A percentile compares a stretch with the other conserved stretches of the same genome.
Evolutionary conservation across 768 basidiomycete species (phyloP).

Genomic region (Lentinula boryana): DNA sequence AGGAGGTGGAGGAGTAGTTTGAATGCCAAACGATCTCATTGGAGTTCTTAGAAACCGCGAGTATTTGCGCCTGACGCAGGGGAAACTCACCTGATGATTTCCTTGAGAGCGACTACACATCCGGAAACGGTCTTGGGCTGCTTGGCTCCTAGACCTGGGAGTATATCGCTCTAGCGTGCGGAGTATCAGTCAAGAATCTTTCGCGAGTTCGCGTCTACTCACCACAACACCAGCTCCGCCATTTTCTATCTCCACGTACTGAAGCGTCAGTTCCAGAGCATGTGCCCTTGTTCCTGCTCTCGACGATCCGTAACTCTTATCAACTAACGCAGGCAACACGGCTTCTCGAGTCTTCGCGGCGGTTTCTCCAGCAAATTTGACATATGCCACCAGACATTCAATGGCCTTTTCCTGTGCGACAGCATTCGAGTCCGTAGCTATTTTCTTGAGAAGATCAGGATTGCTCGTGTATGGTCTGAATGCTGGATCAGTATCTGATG

Average conservation of each 20-base stretch:
- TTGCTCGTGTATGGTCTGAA: slow-evolving; percentile 86
- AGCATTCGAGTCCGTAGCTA: slow-evolving; percentile 87
- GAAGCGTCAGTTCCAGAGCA: slow-evolving; percentile 76
- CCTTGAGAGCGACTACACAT: slow-evolving; percentile 70
- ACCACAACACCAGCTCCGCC: slow-evolving; percentile 83
- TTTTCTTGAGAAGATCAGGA: slow-evolving; percentile 75
- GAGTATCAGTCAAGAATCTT: slow-evolving; percentile 16
- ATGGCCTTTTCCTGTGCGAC: slow-evolving; percentile 98
- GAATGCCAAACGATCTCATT: slow-evolving; percentile 70
- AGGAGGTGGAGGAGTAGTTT: slow-evolving; percentile 66
- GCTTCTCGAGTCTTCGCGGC: slow-evolving; percentile 74
- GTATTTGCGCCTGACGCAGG: background rate
- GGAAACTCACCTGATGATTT: slow-evolving; percentile 68
- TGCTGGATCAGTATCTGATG: slow-evolving; percentile 89
- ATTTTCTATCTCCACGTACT: slow-evolving; percentile 94
- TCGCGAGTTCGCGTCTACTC: slow-evolving; percentile 29
- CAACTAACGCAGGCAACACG: slow-evolving; percentile 88
- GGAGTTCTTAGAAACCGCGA: background rate
- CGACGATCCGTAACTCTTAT: slow-evolving; percentile 91
- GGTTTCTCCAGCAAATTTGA: slow-evolving; percentile 89
- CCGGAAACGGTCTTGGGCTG: slow-evolving; percentile 92
- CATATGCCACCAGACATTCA: slow-evolving; percentile 78
- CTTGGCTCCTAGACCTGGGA: slow-evolving; percentile 85
- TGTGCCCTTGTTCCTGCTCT: slow-evolving; percentile 87
- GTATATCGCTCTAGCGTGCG: slow-evolving; percentile 55